Percentiles rank a stretch among this genome's conserved stretches.
These are phyloP conservation scores for Botrytis pseudocinerea DNA, from an alignment of 2,329 filamentous ascomycete genomes.

Conservation along the genomic window DNA sequence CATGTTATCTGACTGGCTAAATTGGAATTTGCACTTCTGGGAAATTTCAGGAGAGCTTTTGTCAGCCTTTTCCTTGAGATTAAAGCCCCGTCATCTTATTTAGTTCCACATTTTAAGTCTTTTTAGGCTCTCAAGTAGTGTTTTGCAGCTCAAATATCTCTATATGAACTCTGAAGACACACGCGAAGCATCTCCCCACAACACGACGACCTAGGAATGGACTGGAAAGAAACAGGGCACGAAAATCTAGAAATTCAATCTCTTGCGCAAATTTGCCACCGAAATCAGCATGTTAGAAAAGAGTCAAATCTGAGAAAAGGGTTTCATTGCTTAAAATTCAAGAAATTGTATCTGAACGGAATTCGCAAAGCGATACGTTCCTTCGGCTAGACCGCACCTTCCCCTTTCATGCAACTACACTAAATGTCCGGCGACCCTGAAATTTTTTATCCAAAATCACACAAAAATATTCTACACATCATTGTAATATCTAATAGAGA, in stretches of 20 bases:
- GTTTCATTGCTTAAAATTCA: background rate
- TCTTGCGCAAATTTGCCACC: background rate
- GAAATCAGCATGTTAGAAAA: background rate
- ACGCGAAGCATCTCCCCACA: background rate
- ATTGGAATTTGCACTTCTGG: background rate
- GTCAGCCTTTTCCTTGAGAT: background rate
- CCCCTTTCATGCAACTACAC: background rate
- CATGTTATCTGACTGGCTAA: background rate
- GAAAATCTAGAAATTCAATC: fast-evolving
- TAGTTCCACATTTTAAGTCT: fast-evolving
- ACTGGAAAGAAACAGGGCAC: background rate
- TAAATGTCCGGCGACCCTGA: background rate
- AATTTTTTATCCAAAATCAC: background rate
- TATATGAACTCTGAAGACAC: background rate
- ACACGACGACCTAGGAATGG: background rate
- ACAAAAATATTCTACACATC: background rate
- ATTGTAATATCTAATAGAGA: background rate
- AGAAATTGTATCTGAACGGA: background rate
- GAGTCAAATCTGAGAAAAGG: fast-evolving
- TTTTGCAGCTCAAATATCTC: background rate
- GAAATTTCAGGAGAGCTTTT: background rate
- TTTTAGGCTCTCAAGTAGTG: background rate
- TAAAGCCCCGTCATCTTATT: background rate
- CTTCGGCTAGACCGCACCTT: background rate
- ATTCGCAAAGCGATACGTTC: too few relatives aligned